These are phyloP conservation scores for Lycium ferocissimum DNA, from an alignment of 257 asterid genomes.

Conservation along the genomic window DNA sequence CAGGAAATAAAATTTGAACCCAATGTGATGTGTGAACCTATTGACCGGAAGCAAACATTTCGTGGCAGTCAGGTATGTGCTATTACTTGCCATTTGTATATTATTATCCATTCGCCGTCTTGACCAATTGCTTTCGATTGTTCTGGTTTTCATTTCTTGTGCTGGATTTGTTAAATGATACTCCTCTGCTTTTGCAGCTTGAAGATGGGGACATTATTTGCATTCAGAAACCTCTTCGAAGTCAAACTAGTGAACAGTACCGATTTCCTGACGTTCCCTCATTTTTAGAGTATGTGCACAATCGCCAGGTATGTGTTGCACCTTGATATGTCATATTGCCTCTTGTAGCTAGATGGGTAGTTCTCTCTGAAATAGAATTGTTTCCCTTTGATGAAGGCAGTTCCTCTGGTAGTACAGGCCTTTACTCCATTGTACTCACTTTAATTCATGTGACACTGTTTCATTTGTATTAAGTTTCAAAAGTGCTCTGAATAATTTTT, in stretches of 20 bases:
- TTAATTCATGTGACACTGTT: conserved; percentile 15
- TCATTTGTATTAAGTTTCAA: conserved; percentile 14
- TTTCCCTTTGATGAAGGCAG: conserved; percentile 7
- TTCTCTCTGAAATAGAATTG: background rate
- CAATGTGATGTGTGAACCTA: conserved; percentile 74
- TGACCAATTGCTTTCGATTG: background rate
- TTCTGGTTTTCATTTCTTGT: conserved; percentile 7
- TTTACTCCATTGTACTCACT: conserved; percentile 14
- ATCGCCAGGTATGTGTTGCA: conserved; percentile 31
- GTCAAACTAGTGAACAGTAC: conserved; percentile 51
- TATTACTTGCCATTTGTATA: conserved; percentile 15
- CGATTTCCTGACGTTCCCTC: conserved; percentile 73
- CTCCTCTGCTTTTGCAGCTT: conserved; percentile 53
- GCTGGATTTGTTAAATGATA: conserved; percentile 8
- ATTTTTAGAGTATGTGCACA: conserved; percentile 53
- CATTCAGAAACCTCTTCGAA: conserved; percentile 62
- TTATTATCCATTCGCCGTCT: background rate
- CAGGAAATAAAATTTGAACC: conserved; percentile 89
- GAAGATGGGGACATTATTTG: conserved; percentile 89
- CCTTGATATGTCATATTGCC: conserved; percentile 1
- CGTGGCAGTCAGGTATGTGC: conserved; percentile 64
- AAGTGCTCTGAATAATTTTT: conserved; percentile 15
- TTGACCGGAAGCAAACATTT: conserved; percentile 64
- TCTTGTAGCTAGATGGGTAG: conserved; percentile 24
- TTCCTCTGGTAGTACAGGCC: conserved; percentile 10